A percentile compares a stretch with the other conserved stretches of the same genome.
phyloP scores from a whole-genome alignment of 1,284 basidiomycete species.

The Athelia sp. region DNA sequence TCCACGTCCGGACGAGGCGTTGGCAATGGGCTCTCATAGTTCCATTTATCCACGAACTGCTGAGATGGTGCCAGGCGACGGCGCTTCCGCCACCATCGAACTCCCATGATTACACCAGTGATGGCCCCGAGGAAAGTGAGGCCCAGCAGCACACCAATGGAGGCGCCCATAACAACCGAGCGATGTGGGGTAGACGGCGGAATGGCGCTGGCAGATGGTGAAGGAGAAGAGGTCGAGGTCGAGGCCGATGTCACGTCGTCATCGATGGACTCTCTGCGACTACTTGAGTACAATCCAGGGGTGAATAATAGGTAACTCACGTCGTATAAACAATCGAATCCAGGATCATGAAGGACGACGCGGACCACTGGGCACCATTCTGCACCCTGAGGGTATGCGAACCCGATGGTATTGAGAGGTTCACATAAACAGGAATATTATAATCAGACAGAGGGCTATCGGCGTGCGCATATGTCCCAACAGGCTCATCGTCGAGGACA shows the following conservation, averaged over 20 bases:
- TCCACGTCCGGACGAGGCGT: not conserved
- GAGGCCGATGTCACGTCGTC: not conserved
- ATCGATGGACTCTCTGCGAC: not conserved
- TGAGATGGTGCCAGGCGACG: not conserved
- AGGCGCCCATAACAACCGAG: not conserved
- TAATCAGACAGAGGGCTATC: constrained; percentile 14
- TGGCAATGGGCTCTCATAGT: not conserved
- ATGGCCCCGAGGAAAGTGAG: not conserved
- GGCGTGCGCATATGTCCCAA: constrained; percentile 18
- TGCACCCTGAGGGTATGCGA: constrained; percentile 15
- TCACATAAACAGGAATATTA: constrained; percentile 25
- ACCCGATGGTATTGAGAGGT: constrained; percentile 8
- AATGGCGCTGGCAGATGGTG: no score
- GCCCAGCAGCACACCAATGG: not conserved
- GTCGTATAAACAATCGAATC: constrained; percentile 19
- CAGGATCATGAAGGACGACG: constrained; percentile 14
- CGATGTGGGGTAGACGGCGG: no score
- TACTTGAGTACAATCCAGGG: not conserved
- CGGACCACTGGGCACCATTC: constrained; percentile 9
- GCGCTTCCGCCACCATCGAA: not conserved
- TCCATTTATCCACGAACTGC: not conserved
- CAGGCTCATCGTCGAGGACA: constrained; percentile 26
- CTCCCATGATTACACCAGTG: not conserved
- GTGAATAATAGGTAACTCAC: constrained; percentile 4
- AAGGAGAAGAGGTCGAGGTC: not conserved